phyloP scores from a whole-genome alignment of 371 early-diverging fungal genomes.

The Mucor piriformis region DNA sequence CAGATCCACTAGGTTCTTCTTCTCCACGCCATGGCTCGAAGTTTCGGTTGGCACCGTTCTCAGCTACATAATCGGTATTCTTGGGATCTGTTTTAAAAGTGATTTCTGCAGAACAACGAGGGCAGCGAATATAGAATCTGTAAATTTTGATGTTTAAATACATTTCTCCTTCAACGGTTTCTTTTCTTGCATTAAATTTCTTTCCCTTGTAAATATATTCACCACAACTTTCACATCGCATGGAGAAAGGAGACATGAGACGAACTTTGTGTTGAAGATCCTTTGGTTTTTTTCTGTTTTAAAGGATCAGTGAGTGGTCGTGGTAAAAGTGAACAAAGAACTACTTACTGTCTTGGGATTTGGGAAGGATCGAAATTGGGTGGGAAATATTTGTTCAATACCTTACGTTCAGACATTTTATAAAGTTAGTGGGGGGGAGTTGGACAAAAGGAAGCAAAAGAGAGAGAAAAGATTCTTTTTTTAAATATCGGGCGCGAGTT shows the following conservation, averaged over 20 bases:
- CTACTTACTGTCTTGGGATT: conserved; percentile 52
- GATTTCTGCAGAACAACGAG: conserved; percentile 91
- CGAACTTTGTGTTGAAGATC: conserved; percentile 92
- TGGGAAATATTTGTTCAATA: conserved; percentile 92
- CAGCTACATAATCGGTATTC: conserved; percentile 94
- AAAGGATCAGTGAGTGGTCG: conserved; percentile 34
- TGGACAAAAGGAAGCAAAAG: too few relatives aligned
- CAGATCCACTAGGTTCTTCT: conserved; percentile 61
- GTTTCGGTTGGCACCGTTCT: conserved; percentile 91
- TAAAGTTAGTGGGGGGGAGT: too few relatives aligned
- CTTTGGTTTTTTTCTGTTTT: conserved; percentile 70
- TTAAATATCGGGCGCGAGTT: too few relatives aligned
- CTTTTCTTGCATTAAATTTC: conserved; percentile 97
- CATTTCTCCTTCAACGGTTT: conserved; percentile 78
- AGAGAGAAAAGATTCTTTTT: too few relatives aligned
- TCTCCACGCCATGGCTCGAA: conserved; percentile 97
- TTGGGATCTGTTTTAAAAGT: conserved; percentile 98
- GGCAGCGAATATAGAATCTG: conserved; percentile 97
- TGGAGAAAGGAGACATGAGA: conserved; percentile 96
- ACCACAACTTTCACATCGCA: conserved; percentile 95
- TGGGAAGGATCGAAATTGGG: conserved; percentile 91
- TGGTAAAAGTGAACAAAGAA: conserved; percentile 9
- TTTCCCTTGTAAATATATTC: conserved; percentile 96
- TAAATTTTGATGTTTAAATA: conserved; percentile 90
- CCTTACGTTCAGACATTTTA: conserved; percentile 83